These are phyloP conservation scores for Fragaria ananassa DNA, from an alignment of 306 rosid genomes.

Conservation along the genomic window DNA sequence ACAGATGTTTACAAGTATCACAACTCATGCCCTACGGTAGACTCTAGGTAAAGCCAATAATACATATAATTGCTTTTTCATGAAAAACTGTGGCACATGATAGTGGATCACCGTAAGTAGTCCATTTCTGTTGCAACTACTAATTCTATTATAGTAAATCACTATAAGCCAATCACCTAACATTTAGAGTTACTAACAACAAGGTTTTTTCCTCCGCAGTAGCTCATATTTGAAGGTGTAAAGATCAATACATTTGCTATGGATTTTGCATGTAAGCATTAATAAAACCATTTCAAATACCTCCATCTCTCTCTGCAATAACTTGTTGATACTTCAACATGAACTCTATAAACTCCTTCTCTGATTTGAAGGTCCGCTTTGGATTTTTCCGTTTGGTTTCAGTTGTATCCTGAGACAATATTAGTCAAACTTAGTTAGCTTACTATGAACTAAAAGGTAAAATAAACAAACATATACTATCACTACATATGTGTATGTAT, in stretches of 20 bases:
- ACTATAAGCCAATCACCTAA: not conserved
- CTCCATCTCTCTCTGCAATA: constrained; percentile 84
- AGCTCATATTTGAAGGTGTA: not conserved
- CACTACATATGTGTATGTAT: not conserved
- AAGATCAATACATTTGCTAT: not conserved
- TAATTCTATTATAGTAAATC: not conserved
- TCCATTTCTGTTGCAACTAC: not conserved
- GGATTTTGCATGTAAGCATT: constrained; percentile 7
- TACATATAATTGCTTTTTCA: not conserved
- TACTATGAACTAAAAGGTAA: not conserved
- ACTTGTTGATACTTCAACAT: constrained; percentile 88
- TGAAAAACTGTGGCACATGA: not conserved
- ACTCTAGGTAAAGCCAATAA: not conserved
- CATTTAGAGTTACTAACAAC: not conserved
- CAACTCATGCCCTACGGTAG: not conserved
- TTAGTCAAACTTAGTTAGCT: not conserved
- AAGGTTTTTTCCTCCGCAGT: not conserved
- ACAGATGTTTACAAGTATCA: not conserved
- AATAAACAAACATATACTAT: not conserved
- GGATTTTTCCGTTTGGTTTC: constrained; percentile 72
- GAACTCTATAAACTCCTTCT: constrained; percentile 84
- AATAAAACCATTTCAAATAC: constrained; percentile 41
- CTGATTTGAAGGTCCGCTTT: constrained; percentile 77
- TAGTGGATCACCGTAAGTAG: not conserved
- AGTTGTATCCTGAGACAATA: constrained; percentile 54